Base-by-base conservation (phyloP, 352 stramenopile species). In the Phytophthora pluvialis region DNA sequence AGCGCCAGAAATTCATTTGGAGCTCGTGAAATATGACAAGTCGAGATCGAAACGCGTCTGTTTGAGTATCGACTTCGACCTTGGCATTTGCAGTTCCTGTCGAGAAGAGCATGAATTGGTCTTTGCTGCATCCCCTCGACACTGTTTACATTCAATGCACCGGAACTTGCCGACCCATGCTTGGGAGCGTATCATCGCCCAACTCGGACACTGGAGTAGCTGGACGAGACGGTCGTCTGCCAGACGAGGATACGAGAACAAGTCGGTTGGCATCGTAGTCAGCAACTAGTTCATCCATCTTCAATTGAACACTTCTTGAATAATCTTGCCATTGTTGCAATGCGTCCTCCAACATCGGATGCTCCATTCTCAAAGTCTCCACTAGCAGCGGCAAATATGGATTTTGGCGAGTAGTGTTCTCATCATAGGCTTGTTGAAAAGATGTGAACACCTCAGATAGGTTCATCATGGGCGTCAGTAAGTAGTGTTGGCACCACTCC, bases 191-290 rank as follows among this genome's bases (percentile, higher is more conserved):
- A 13, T 6, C 33, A 2, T 57, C 32, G 18, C 13, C 45, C 11
- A 32, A 11, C 42, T 51, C 44, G 12, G 1, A 25, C 28, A 28
- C 12, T 44, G 36, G 21, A 31, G 45, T 48, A 18, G 49, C 10
- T 53, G 33, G n/a, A 10, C 26, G 39, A 18, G 40, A 33, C 9
- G 5, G 32, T 16, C 12, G 39, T 42, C 13, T 26, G 16, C 38
- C 21, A 67, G 21, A 50, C 9, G 51, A 49, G 7, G 64, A 49
- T 4, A 39, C 18, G 12, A 80, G 47, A 35, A 78, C 60, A 7
- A 59, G 36, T 49, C 53, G 39, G n/a, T 80, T 80, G 32, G 65
- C 60, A 35, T 76, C 69, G 38, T 80, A 80, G 42, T 80, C 73
- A 45, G 39, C 58, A 16, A 69, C 45, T 32, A 80, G 21, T 31